Evolutionary conservation across 2,329 filamentous ascomycete species (phyloP), one percentile per base, ranked within the genome.

Genomic region (Karstenula rhodostoma): DNA sequence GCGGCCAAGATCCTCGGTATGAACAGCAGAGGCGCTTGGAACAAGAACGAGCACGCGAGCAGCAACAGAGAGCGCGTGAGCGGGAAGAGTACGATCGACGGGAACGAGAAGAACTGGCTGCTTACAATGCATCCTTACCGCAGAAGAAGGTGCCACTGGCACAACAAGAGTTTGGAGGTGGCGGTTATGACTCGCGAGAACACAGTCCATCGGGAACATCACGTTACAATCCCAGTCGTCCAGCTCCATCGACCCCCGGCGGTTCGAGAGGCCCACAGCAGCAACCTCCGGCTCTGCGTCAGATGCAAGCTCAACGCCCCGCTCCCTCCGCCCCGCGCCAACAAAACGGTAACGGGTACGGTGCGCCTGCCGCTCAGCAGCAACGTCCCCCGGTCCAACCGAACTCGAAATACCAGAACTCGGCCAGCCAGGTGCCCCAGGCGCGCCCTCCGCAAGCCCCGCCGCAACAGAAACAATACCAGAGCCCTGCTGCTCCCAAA

Each of bases 71-170:
- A 4, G 77, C 81, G 58, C 69, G 76, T 32, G 73, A 78, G 62
- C 69, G 77, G 44, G 73, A 79, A 40, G 79, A 82, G 49, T 77
- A 79, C 44, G 80, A 83, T 60, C 76, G 78, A 59, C 78, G 79
- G 33, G 78, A 81, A 51, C 78, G 91, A 57, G 87, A 90, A 66
- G 93, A 97, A 54, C 84, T 92, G 68, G 93, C 95, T 74, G 92
- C 89, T 19, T 97, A 97, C 79, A 97, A 98, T 77, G 91, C 92
- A 37, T 93, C 92, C 25, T 81, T 97, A 61, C 94, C 93, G 33
- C 91, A 96, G 82, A 89, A 86, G 64, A 92, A 92, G 75, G 81
- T 89, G 12, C 92, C 92, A 2, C 73, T 95, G 66, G 93, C 94
- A 33, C 92, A 98, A 77, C 94, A 97, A 79, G 95, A 98, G 77